A percentile compares a stretch with the other conserved stretches of the same genome.
phyloP scores from a whole-genome alignment of 1,284 basidiomycete genomes.

The Fomitopsis palustris region DNA sequence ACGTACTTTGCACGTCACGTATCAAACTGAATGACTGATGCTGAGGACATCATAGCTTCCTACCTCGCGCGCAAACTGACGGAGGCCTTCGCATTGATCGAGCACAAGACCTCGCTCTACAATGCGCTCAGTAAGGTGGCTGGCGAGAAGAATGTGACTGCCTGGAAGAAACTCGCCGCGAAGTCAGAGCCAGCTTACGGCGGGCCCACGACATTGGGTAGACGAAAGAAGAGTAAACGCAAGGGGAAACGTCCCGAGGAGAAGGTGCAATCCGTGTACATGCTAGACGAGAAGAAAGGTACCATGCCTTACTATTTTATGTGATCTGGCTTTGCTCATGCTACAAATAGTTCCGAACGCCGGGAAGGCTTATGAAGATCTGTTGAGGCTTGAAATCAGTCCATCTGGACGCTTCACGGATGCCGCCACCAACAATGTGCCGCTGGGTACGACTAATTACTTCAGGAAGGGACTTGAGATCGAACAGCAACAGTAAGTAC shows the following conservation, averaged over 20 bases:
- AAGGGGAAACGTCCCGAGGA: not conserved
- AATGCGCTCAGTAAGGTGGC: not conserved
- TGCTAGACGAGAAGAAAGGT: not conserved
- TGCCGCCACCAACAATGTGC: not conserved
- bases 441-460: not conserved
- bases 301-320: not conserved
- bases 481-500: not conserved
- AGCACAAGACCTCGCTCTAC: not conserved
- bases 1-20: not conserved
- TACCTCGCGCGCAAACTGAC: not conserved
- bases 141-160: not conserved
- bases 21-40: not conserved
- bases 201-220: not conserved
- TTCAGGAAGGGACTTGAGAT: not conserved
- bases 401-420: not conserved
- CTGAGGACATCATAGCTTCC: not conserved
- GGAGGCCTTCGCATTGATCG: not conserved
- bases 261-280: not conserved
- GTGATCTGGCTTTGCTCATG: not conserved
- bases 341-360: not conserved
- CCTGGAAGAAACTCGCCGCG: not conserved
- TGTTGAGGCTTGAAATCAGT: not conserved
- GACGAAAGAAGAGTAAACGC: not conserved
- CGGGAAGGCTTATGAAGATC: not conserved
- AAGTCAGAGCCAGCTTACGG: not conserved